Evolutionary conservation across 1,139 yeast species (phyloP), one percentile per base, ranked within the genome.

Genomic region (Taphrina populina): DNA sequence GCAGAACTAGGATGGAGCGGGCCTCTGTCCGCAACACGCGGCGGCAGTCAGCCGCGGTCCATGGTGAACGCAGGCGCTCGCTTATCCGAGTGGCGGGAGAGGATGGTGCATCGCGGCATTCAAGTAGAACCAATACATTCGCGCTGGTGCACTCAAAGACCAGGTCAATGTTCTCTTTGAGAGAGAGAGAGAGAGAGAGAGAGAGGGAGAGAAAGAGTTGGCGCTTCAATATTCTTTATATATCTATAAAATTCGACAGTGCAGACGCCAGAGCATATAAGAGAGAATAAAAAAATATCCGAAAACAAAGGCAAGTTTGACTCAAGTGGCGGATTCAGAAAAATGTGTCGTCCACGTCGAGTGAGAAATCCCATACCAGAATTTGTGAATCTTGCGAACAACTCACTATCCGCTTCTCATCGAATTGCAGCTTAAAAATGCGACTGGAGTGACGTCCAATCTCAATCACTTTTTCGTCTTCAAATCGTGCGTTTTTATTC

Each of bases 401-500:
- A 24, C 59, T 54, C n/a, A 58, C 52, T 26, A 58, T 52, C 15
- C 60, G 34, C 34, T 43, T 45, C 24, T 52, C 56, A 21, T 58
- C 61, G 27, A 52, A 58, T 26, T 53, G 60, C 24, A 58, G 34
- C 17, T 52, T 45, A 34, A 57, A 58, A 17, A 58, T 58, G 17
- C 56, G 47, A 29, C 53, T 36, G 26, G 35, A 23, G 35, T 58
- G 58, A 8, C 52, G 46, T 3, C 53, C 56, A 34, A 44, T 30
- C 24, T 46, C 47, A 17, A 58, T 29, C 19, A 35, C 56, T 29
- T 46, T 54, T 32, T 49, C 54, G 27, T 40, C 37, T 11, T 90
- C 76, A 66, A 83, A 79, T 10, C 95, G 92, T 6, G 90, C 81
- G 40, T 58, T 60, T 21, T 86, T 76, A 67, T 86, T 88, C 61